Evolutionary conservation across 2,329 filamentous ascomycete genomes (phyloP).

Genomic region (Aspergillus proliferans): DNA sequence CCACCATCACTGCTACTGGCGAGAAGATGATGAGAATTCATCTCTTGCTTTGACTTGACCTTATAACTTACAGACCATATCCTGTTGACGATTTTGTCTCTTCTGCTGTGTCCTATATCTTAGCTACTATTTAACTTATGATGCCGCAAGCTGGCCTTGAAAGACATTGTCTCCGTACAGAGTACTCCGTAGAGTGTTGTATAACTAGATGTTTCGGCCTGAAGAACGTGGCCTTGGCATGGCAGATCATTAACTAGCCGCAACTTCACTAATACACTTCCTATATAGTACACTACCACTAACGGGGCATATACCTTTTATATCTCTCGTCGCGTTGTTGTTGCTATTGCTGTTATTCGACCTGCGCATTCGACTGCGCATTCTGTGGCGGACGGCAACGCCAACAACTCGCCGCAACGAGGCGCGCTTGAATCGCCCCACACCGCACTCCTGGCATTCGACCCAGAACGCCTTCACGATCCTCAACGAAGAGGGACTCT

Average conservation of each 20-base stretch:
- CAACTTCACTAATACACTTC: background rate
- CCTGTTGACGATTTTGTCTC: slow-evolving; percentile 28
- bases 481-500: too few species aligned
- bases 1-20: slow-evolving; percentile 11
- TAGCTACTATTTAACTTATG: slow-evolving; percentile 37
- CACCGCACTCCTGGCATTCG: background rate
- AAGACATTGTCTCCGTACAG: background rate
- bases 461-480: too few species aligned
- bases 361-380: too few species aligned
- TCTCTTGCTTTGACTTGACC: slow-evolving; percentile 7
- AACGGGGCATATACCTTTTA: background rate
- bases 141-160: slow-evolving; percentile 24
- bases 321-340: too few species aligned
- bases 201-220: background rate
- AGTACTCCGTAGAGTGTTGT: background rate
- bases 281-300: background rate
- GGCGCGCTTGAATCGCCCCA: background rate
- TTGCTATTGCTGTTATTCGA: too few species aligned
- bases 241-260: background rate
- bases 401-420: too few species aligned
- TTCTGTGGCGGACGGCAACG: too few species aligned
- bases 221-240: background rate
- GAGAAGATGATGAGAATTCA: slow-evolving; percentile 4
- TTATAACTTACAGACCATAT: slow-evolving; percentile 9
- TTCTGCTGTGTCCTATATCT: slow-evolving; percentile 34